Conservation (phyloP, 495 filamentous ascomycete genomes). For the Tuber umbilicatum region DNA sequence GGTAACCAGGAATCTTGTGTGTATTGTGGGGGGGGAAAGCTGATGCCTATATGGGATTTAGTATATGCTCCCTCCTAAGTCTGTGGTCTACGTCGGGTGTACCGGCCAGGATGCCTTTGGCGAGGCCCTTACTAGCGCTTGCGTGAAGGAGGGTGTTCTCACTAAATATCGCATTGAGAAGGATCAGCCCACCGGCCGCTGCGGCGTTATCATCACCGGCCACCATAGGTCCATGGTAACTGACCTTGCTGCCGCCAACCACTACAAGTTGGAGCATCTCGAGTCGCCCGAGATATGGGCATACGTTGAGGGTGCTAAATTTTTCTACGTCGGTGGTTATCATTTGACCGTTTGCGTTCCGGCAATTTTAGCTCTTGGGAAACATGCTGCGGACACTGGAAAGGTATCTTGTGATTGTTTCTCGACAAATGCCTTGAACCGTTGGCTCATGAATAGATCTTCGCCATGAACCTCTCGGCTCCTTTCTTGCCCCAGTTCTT, state of each 20-base stretch:
- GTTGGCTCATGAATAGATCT: slow-evolving; percentile 48
- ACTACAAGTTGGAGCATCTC: slow-evolving; percentile 91
- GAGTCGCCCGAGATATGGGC: slow-evolving; percentile 85
- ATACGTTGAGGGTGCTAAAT: slow-evolving; percentile 75
- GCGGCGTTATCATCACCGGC: slow-evolving; percentile 93
- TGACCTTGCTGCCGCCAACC: slow-evolving; percentile 90
- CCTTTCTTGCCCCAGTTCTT: slow-evolving; percentile 97
- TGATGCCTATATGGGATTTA: slow-evolving; percentile 40
- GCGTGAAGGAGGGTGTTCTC: slow-evolving; percentile 69
- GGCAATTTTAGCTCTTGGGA: slow-evolving; percentile 76
- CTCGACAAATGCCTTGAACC: neutral
- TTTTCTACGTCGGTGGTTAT: slow-evolving; percentile 91
- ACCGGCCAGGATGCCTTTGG: slow-evolving; percentile 89
- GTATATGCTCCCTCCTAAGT: slow-evolving; percentile 84
- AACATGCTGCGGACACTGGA: slow-evolving; percentile 80
- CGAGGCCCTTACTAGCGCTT: slow-evolving; percentile 71
- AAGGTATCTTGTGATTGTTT: slow-evolving; percentile 51
- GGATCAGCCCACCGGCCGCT: slow-evolving; percentile 76
- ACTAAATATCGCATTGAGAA: slow-evolving; percentile 90
- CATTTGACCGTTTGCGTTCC: slow-evolving; percentile 83
- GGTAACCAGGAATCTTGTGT: slow-evolving; percentile 43
- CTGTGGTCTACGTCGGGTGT: slow-evolving; percentile 85
- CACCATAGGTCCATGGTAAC: slow-evolving; percentile 90
- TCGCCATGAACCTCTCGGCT: slow-evolving; percentile 82
- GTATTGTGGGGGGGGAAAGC: neutral